These are phyloP conservation scores for Luzula sylvatica DNA, from an alignment of 176 grass and related monocot genomes.

Conservation along the genomic window DNA sequence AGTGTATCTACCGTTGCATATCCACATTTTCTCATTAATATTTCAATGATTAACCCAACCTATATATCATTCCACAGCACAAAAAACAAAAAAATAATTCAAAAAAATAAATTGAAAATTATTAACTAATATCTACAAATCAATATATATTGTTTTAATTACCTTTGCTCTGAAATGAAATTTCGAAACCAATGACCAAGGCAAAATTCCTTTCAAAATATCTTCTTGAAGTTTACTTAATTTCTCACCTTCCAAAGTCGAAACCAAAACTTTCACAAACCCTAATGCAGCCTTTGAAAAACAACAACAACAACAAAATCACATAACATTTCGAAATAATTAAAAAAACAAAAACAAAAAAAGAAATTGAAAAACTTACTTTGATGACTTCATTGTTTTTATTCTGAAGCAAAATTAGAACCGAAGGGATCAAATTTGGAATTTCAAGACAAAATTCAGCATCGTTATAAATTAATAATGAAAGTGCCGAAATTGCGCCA, in stretches of 20 bases:
- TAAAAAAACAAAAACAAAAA: slow-evolving; percentile 8
- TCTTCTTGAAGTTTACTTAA: slow-evolving; percentile 53
- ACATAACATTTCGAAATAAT: slow-evolving; percentile 5
- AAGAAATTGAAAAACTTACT: slow-evolving; percentile 29
- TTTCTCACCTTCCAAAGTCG: slow-evolving; percentile 62
- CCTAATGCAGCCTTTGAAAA: slow-evolving; percentile 83
- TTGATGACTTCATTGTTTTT: slow-evolving; percentile 84
- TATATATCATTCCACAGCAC: slow-evolving; percentile 27
- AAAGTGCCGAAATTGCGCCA: slow-evolving; percentile 84
- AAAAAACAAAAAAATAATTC: slow-evolving; percentile 12
- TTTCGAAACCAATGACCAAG: slow-evolving; percentile 56
- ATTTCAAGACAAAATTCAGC: slow-evolving; percentile 80
- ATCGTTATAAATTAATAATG: slow-evolving; percentile 94
- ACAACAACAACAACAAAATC: slow-evolving; percentile 6
- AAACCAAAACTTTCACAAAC: slow-evolving; percentile 95
- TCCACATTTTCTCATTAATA: slow-evolving; percentile 89
- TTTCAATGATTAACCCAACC: slow-evolving; percentile 76
- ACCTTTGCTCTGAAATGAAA: slow-evolving; percentile 90
- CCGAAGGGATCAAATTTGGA: slow-evolving; percentile 81
- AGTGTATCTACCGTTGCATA: slow-evolving; percentile 46
- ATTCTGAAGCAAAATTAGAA: slow-evolving; percentile 76
- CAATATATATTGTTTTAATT: slow-evolving; percentile 15
- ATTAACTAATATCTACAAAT: slow-evolving; percentile 7
- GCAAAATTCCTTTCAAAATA: slow-evolving; percentile 65
- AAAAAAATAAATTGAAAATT: neutral